Base-by-base conservation (phyloP, 768 basidiomycete genomes). In the Pholiota conissans region DNA sequence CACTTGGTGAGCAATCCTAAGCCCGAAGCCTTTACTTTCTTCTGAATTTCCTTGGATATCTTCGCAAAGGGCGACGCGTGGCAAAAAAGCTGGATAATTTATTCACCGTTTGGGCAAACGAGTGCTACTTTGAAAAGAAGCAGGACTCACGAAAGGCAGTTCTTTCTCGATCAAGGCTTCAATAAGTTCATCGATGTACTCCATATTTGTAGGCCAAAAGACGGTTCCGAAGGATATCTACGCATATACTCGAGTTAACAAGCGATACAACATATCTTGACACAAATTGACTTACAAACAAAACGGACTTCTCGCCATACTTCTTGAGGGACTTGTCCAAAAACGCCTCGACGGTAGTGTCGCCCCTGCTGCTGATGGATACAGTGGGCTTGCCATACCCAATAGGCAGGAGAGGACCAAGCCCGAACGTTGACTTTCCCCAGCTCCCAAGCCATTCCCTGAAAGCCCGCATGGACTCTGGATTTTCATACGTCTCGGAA, bases 151-250 rank as follows among this genome's bases (percentile, higher is more conserved):
- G 27, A 63, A 63, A 35, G 62, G 59, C 22, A 60, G 28, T 35
- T 58, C 47, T 29, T 60, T 63, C 28, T 63, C 62, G 16, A 60
- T 39, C 16, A 63, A 45, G 20, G 40, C 56, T 5, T 58, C 42
- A 13, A 63, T 52, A 5, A 63, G 16, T 11, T 60, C 62, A 6
- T 63, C 62, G 11, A 63, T 28, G 26, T 63, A 60, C 9, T 58
- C 59, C 11, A 46, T 35, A n/a, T n/a, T 34, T 3, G 51, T 47
- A 4, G 62, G 59, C 59, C 59, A 63, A 24, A 58, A 63, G 20
- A 60, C 32, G 4, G 59, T 60, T 7, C 62, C 62, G 27, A 63
- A 60, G 10, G 62, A 63, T 18, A 63, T 52, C 59, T 63, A 28
- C 29, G 35, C n/a, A 10, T n/a, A n/a, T n/a, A 10, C 4, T 5